Percentiles rank a stretch among this genome's conserved stretches.
These are phyloP conservation scores for Bruguiera parviflora DNA, from an alignment of 345 rosid genomes.

Conservation along the genomic window DNA sequence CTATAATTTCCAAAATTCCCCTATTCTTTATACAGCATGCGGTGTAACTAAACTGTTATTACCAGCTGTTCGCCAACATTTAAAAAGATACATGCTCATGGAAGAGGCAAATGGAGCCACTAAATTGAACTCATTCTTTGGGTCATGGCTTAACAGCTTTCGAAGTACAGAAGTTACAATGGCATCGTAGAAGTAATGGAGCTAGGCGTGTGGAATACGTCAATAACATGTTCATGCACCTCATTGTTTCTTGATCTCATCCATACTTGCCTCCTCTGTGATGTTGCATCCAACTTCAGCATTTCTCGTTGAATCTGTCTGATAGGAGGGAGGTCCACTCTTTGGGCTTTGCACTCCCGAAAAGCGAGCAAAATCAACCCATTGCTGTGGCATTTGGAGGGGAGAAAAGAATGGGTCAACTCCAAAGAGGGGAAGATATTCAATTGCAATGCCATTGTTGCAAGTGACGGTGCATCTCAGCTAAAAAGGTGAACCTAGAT, in stretches of 20 bases:
- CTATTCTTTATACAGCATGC: not conserved
- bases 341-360: conserved; percentile 73
- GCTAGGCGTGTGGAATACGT: no score
- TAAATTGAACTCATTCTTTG: not conserved
- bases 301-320: conserved; percentile 38
- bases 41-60: not conserved
- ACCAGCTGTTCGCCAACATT: conserved; percentile 20
- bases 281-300: conserved; percentile 45
- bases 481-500: not conserved
- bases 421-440: not conserved
- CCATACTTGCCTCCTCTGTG: conserved; percentile 51
- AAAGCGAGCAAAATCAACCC: conserved; percentile 89
- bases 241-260: conserved; percentile 48
- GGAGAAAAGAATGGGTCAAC: conserved; percentile 7
- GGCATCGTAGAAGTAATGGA: no score
- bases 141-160: not conserved
- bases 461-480: not conserved
- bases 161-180: not conserved
- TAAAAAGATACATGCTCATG: conserved; percentile 9
- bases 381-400: conserved; percentile 59
- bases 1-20: no score
- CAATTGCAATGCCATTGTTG: not conserved
- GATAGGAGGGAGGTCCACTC: conserved; percentile 34
- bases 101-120: conserved; percentile 2
- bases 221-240: no score